Percentiles rank a stretch among this genome's conserved stretches.
Evolutionary conservation across 805 yeast genomes (phyloP).

Genomic region (Saturnispora serradocipensis): DNA sequence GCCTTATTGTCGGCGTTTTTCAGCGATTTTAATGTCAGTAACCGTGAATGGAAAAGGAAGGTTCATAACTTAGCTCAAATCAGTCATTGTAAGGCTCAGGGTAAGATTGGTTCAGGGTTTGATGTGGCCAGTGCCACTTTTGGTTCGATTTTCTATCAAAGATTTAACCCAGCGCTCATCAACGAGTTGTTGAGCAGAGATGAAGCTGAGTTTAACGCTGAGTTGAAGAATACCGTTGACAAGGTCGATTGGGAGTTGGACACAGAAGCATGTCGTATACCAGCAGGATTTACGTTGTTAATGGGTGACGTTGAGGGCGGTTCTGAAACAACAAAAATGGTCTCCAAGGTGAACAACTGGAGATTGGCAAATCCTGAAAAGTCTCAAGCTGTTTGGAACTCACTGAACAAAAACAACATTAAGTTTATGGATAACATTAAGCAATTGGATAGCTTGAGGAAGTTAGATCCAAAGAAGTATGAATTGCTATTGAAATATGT

Average conservation of each 20-base stretch:
- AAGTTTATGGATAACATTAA: conserved; percentile 41
- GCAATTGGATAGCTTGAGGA: conserved; percentile 29
- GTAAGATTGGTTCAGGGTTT: conserved; percentile 93
- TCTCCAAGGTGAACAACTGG: conserved; percentile 70
- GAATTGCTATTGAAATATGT: conserved; percentile 17
- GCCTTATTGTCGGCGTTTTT: conserved; percentile 47
- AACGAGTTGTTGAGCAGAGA: conserved; percentile 17
- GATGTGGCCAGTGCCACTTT: conserved; percentile 94
- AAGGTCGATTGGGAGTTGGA: conserved; percentile 51
- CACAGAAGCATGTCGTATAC: conserved; percentile 51
- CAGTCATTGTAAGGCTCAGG: conserved; percentile 90
- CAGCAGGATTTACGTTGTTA: conserved; percentile 55
- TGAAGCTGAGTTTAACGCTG: conserved; percentile 5
- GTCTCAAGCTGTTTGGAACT: conserved; percentile 43
- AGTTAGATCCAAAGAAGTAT: conserved; percentile 30
- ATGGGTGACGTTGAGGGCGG: conserved; percentile 96
- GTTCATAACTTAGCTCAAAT: conserved; percentile 82
- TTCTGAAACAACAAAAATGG: conserved; percentile 89
- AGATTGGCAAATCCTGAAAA: conserved; percentile 39
- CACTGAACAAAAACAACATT: conserved; percentile 51
- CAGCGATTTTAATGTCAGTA: conserved; percentile 24
- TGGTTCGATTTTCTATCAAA: conserved; percentile 75
- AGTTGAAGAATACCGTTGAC: conserved; percentile 32
- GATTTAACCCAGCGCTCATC: conserved; percentile 57
- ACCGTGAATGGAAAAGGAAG: conserved; percentile 19